phyloP scores from a whole-genome alignment of 495 filamentous ascomycete genomes.

The Tuber aestivum region DNA sequence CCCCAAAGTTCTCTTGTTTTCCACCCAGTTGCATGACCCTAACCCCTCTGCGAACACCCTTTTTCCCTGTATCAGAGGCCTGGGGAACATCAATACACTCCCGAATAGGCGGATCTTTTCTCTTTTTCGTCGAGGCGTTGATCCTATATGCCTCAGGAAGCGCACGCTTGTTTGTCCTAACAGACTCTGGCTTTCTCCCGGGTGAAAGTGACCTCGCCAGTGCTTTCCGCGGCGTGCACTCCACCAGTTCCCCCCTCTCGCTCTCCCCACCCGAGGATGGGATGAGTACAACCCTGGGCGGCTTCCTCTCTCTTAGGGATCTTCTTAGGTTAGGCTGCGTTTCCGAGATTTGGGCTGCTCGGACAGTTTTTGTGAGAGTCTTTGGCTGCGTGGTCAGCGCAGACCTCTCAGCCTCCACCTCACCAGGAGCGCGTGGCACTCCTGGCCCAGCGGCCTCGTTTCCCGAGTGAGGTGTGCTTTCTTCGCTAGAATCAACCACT shows the following conservation, averaged over 20 bases:
- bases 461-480: background rate
- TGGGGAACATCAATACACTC: background rate
- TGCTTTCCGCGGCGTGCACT: background rate
- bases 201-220: background rate
- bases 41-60: background rate
- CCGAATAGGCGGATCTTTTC: background rate
- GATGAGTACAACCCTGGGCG: background rate
- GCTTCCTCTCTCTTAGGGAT: background rate
- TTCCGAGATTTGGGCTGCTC: background rate
- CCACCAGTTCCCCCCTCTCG: background rate
- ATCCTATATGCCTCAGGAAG: background rate
- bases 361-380: background rate
- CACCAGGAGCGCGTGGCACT: background rate
- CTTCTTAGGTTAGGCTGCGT: background rate
- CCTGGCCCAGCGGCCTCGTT: background rate
- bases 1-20: background rate
- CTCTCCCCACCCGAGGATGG: background rate
- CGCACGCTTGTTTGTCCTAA: background rate
- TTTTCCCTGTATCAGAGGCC: background rate
- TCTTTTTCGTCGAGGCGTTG: background rate
- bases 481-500: background rate
- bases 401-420: background rate
- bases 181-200: background rate
- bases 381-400: background rate
- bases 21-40: background rate